Percentiles rank a stretch among this genome's conserved stretches.
Conservation (phyloP, 2,329 filamentous ascomycete genomes). For the Sclerotinia borealis region DNA sequence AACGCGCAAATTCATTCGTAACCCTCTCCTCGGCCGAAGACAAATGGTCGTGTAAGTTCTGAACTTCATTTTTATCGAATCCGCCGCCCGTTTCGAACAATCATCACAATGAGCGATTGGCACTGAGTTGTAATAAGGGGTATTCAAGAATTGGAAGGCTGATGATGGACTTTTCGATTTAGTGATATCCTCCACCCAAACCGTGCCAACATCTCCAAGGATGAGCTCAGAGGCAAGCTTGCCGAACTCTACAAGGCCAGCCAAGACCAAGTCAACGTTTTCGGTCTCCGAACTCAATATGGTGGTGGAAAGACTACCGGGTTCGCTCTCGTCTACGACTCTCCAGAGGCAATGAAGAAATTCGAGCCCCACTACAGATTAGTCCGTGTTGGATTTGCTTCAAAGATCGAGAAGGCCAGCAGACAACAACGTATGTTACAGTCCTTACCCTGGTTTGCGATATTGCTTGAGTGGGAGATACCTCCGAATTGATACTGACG, state of each 20-base stretch:
- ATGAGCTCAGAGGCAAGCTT: conserved; percentile 94
- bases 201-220: conserved; percentile 98
- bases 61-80: conserved; percentile 15
- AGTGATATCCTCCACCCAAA: conserved; percentile 99
- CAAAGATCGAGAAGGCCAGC: conserved; percentile 94
- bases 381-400: conserved; percentile 84
- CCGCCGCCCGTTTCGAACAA: conserved; percentile 13
- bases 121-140: neutral
- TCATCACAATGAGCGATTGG: neutral
- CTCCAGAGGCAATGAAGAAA: conserved; percentile 97
- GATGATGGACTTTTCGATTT: conserved; percentile 27
- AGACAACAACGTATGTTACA: conserved; percentile 93
- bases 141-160: conserved; percentile 14
- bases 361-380: conserved; percentile 99
- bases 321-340: conserved; percentile 98
- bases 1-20: conserved; percentile 99
- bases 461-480: neutral
- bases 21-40: conserved; percentile 96
- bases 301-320: conserved; percentile 99
- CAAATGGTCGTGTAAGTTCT: conserved; percentile 99
- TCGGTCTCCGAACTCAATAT: conserved; percentile 97
- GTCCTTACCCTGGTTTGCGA: conserved; percentile 7
- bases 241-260: conserved; percentile 94
- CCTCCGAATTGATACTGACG: conserved; percentile 21
- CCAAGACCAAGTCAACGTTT: conserved; percentile 96